Evolutionary conservation across 1,139 yeast species (phyloP).

Genomic region (Protomyces lactucae-debilis): DNA sequence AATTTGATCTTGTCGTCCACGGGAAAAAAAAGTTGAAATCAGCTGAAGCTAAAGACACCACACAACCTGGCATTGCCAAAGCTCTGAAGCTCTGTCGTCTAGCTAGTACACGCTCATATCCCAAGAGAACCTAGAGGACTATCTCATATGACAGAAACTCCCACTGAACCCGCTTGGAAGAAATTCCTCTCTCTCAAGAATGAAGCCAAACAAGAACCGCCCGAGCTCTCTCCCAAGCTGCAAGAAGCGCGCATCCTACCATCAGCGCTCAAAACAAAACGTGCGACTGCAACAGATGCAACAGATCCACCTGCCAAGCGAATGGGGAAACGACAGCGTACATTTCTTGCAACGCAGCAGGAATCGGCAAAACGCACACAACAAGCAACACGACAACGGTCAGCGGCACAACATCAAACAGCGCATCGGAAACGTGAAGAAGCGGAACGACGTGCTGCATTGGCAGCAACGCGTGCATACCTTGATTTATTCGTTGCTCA

Average conservation of each 20-base stretch:
- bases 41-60: no score
- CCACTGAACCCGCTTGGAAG: conserved; percentile 23
- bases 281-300: background rate
- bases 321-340: background rate
- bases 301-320: background rate
- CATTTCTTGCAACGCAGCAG: background rate
- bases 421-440: background rate
- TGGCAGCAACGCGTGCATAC: background rate
- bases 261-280: conserved; percentile 3
- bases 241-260: background rate
- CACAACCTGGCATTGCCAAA: no score
- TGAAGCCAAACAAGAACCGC: background rate
- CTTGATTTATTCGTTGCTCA: background rate
- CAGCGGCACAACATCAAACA: background rate
- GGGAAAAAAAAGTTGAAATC: no score
- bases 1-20: no score
- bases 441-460: background rate
- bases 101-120: no score
- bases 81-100: no score
- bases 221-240: background rate
- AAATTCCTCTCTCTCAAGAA: conserved; percentile 17
- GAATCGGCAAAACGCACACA: background rate
- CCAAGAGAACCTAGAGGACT: no score
- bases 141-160: no score
- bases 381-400: background rate